Evolutionary conservation across 371 early-diverging fungal species (phyloP).

Genomic region (Circinella minor): DNA sequence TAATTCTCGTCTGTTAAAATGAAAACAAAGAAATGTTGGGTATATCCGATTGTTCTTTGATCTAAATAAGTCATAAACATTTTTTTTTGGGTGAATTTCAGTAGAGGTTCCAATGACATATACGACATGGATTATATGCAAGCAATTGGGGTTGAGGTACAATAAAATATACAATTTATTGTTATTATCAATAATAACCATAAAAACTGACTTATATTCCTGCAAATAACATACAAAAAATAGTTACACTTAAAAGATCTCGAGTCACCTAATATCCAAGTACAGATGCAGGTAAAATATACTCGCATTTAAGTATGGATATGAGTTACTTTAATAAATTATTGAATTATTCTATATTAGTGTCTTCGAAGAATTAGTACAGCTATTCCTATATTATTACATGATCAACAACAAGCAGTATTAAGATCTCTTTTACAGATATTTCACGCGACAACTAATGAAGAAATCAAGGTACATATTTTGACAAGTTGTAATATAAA

Average conservation of each 20-base stretch:
- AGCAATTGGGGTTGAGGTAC: constrained; percentile 2
- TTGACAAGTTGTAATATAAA: not conserved
- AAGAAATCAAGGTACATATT: not conserved
- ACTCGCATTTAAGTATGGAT: not conserved
- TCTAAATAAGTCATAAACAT: not conserved
- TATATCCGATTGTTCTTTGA: not conserved
- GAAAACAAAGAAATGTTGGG: not conserved
- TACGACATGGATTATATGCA: constrained; percentile 4
- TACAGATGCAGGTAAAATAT: not conserved
- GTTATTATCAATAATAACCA: too few relatives aligned
- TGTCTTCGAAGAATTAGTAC: constrained; percentile 11
- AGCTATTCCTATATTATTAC: not conserved
- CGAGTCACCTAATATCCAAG: not conserved
- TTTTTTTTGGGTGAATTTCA: not conserved
- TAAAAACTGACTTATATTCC: not conserved
- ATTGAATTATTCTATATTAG: not conserved
- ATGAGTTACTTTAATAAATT: too few relatives aligned
- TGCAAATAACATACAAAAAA: not conserved
- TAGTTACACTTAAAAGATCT: not conserved
- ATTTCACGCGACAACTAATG: not conserved
- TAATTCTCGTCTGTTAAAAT: not conserved
- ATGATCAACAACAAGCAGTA: constrained; percentile 10
- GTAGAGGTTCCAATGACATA: not conserved
- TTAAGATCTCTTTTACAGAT: not conserved
- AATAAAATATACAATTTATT: not conserved